Conservation (phyloP, 352 stramenopile genomes). For the Phytophthora capsici region DNA sequence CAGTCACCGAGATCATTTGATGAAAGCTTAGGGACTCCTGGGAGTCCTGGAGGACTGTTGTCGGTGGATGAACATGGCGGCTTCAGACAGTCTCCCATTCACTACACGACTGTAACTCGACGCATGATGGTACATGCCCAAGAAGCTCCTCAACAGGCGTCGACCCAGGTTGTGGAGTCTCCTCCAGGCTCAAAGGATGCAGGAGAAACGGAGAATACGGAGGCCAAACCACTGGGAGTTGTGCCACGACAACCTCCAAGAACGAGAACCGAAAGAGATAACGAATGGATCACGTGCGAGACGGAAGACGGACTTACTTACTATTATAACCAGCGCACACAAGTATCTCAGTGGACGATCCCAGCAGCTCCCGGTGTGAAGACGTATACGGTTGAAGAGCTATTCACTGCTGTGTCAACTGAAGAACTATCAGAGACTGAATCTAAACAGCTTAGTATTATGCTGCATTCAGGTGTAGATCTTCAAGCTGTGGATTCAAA, state of each 20-base stretch:
- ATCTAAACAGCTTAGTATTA: slow-evolving; percentile 36
- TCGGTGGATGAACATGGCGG: slow-evolving; percentile 28
- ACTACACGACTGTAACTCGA: slow-evolving; percentile 24
- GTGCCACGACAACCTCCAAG: slow-evolving; percentile 1
- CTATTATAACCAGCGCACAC: slow-evolving; percentile 71
- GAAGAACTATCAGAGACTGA: slow-evolving; percentile 31
- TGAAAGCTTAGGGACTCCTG: slow-evolving; percentile 28
- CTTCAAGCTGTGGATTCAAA: slow-evolving; percentile 41
- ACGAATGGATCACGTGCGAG: slow-evolving; percentile 47
- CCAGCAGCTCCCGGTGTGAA: slow-evolving; percentile 20
- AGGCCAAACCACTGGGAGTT: slow-evolving; percentile 16
- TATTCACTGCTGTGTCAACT: slow-evolving; percentile 37
- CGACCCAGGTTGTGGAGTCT: slow-evolving; percentile 19
- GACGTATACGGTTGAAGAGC: slow-evolving; percentile 20
- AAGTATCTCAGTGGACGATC: slow-evolving; percentile 68
- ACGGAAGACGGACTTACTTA: slow-evolving; percentile 67
- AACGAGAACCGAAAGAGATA: slow-evolving; percentile 13
- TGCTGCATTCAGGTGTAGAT: slow-evolving; percentile 46
- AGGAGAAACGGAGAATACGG: neutral
- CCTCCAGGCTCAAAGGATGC: slow-evolving; percentile 4
- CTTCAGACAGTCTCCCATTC: slow-evolving; percentile 18
- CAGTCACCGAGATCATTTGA: slow-evolving; percentile 32
- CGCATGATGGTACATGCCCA: slow-evolving; percentile 28
- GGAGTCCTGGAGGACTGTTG: slow-evolving; percentile 23
- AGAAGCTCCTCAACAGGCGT: slow-evolving; percentile 29